Evolutionary conservation across 2,329 filamentous ascomycete genomes (phyloP), one percentile per base, ranked within the genome.

Genomic region (Pyrenophora tritici-repentis): DNA sequence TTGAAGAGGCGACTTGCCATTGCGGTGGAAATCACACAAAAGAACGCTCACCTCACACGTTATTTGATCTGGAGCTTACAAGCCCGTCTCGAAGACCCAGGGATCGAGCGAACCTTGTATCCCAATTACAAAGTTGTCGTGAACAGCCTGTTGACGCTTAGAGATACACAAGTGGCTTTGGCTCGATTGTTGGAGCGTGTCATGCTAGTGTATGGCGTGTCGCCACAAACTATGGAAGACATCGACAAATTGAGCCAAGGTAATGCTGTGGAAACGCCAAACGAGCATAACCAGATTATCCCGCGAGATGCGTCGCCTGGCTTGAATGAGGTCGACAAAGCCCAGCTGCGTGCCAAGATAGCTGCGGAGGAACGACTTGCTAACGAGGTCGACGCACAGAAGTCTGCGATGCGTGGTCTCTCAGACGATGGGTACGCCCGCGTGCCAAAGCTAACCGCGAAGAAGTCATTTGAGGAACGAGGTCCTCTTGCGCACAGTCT

Each of bases 121-220:
- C 48, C 55, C 8, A 35, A 61, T 9, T 65, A 59, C 37, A 59
- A 62, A 36, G 58, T 63, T 20, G 47, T 69, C 5, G 50, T 59
- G 10, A 59, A 69, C 26, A 64, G 55, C 20, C 43, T 72, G 5
- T 52, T 68, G 3, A 61, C 65, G 4, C 40, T 72, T 9, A 53
- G 65, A 37, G 68, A 72, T 29, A 70, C 67, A 14, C 66, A 71
- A 38, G 54, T 66, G 44, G 66, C 66, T 26, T 43, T 72, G 10
- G 32, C 53, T 12, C 58, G 58, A 35, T 36, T 71, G 22, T 46
- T 72, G 8, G 63, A 64, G 20, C 57, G 59, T 24, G 56, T 61
- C 14, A 59, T 70, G 48, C 55, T 62, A 17, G 40, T 52, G 1
- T 64, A 65, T 31, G 53, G 62, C 6, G 58, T 67, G n/a, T 45